Percentiles rank a stretch among this genome's conserved stretches.
Evolutionary conservation across 2,329 filamentous ascomycete genomes (phyloP).

Genomic region (Phialophora macrospora): DNA sequence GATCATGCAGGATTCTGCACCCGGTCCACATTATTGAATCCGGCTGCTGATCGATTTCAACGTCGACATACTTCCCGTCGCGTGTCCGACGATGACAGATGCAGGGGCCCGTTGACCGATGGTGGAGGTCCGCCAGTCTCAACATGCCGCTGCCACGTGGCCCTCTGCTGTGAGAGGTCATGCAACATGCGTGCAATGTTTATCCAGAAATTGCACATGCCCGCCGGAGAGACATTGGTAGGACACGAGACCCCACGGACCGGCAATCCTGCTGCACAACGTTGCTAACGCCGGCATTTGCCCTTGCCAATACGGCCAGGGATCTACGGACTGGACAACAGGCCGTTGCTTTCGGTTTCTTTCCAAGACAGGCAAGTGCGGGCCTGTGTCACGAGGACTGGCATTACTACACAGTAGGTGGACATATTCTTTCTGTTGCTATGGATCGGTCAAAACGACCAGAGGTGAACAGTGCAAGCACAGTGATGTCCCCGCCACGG

Average conservation of each 20-base stretch:
- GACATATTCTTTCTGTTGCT: not conserved
- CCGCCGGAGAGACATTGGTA: not conserved
- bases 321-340: not conserved
- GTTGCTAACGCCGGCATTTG: not conserved
- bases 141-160: not conserved
- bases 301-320: not conserved
- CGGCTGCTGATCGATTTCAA: not conserved
- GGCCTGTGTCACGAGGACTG: not conserved
- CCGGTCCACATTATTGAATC: not conserved
- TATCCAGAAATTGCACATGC: not conserved
- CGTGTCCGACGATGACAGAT: not conserved
- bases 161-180: not conserved
- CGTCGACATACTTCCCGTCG: not conserved
- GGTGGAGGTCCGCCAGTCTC: not conserved
- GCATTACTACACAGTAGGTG: not conserved
- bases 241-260: not conserved
- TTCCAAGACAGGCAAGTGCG: not conserved
- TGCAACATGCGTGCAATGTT: not conserved
- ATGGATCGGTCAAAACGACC: not conserved
- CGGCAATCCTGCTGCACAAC: not conserved
- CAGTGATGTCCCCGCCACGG: not conserved
- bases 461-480: not conserved
- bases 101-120: not conserved
- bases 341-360: not conserved
- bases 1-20: not conserved